Evolutionary conservation across 139 green algal species (phyloP).

Genomic region (Coelastrella sp.): DNA sequence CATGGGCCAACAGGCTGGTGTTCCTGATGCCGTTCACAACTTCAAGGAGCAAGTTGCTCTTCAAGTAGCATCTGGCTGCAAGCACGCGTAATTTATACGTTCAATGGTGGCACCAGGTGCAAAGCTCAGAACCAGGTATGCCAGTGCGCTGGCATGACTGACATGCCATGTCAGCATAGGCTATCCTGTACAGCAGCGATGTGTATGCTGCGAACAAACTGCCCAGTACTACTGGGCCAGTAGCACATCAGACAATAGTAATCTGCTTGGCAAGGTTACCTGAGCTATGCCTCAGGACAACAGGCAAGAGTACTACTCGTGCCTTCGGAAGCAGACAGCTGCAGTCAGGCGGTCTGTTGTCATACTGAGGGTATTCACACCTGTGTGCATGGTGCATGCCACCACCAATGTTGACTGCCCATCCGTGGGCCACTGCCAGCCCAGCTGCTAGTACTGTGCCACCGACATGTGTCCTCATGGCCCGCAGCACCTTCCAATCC

Average conservation of each 20-base stretch:
- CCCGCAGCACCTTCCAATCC: neutral
- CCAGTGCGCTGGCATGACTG: no score
- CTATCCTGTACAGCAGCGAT: no score
- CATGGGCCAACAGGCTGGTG: neutral
- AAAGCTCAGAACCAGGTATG: no score
- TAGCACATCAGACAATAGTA: no score
- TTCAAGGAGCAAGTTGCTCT: neutral
- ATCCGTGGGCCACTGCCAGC: constrained; percentile 79
- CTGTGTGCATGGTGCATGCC: constrained; percentile 83
- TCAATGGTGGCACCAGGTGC: no score
- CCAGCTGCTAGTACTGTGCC: constrained; percentile 78
- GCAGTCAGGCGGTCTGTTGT: neutral
- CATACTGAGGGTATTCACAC: neutral
- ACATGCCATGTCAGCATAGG: no score
- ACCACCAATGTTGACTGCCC: constrained; percentile 84
- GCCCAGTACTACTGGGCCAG: no score
- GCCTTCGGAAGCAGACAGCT: neutral
- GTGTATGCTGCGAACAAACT: no score
- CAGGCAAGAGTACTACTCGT: neutral
- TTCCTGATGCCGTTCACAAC: neutral
- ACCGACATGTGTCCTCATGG: constrained; percentile 64
- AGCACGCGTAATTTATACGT: no score
- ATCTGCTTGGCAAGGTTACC: no score
- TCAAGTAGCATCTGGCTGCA: no score
- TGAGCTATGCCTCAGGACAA: neutral